Evolutionary conservation across 1,139 yeast species (phyloP).

Genomic region (Yamadazyma aaseri): DNA sequence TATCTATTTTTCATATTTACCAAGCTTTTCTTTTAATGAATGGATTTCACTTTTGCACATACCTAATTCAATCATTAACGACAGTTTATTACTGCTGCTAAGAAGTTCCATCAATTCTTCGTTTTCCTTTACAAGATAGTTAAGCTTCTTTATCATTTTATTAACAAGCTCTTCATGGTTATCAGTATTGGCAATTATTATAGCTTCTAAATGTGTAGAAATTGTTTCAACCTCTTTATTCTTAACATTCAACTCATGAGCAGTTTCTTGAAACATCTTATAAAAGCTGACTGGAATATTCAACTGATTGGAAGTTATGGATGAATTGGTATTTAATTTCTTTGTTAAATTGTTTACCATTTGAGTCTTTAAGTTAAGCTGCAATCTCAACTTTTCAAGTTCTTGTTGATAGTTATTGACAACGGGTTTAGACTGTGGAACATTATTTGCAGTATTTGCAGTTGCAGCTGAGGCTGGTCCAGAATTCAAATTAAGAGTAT

Average conservation of each 20-base stretch:
- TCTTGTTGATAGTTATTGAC: conserved; percentile 16
- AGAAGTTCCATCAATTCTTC: conserved; percentile 67
- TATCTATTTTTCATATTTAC: conserved; percentile 7
- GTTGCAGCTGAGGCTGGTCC: background rate
- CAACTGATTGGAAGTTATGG: conserved; percentile 1
- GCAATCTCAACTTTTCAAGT: conserved; percentile 28
- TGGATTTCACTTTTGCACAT: conserved; percentile 38
- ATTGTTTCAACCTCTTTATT: conserved; percentile 50
- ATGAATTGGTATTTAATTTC: conserved; percentile 9
- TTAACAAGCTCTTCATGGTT: conserved; percentile 70
- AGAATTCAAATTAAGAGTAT: background rate
- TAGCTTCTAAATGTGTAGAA: conserved; percentile 8
- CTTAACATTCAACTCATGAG: conserved; percentile 49
- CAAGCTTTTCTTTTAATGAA: conserved; percentile 11
- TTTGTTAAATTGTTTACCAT: conserved; percentile 30
- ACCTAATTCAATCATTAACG: conserved; percentile 67
- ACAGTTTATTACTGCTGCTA: conserved; percentile 70
- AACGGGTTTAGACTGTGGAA: background rate
- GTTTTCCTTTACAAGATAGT: conserved; percentile 66
- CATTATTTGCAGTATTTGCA: background rate
- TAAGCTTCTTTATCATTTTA: conserved; percentile 64
- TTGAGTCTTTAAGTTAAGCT: conserved; percentile 34
- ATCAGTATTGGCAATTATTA: conserved; percentile 7
- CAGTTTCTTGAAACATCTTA: conserved; percentile 49
- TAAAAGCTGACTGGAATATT: conserved; percentile 23